Evolutionary conservation across 257 asterid genomes (phyloP).

Genomic region (Echium plantagineum): DNA sequence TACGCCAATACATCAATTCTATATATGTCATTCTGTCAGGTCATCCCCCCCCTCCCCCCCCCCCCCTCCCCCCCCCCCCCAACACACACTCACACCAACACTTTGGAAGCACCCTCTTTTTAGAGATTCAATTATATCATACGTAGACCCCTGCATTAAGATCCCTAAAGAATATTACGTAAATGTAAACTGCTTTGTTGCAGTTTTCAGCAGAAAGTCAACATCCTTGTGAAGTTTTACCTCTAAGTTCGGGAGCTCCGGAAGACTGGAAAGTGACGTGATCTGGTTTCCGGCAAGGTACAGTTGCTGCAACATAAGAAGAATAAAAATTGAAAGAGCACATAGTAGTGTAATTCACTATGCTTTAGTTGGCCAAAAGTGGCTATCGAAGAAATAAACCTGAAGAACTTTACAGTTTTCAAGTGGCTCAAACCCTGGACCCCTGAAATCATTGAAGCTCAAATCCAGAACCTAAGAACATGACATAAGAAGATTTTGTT

Average conservation of each 20-base stretch:
- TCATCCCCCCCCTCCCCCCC: too few relatives aligned
- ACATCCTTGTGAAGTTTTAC: slow-evolving; percentile 30
- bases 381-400: slow-evolving; percentile 31
- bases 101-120: not conserved
- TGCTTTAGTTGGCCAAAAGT: not conserved
- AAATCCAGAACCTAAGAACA: slow-evolving; percentile 83
- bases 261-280: slow-evolving; percentile 88
- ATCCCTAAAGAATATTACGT: too few relatives aligned
- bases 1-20: not conserved
- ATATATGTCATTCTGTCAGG: not conserved
- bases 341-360: not conserved
- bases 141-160: not conserved
- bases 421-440: slow-evolving; percentile 97
- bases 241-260: slow-evolving; percentile 98
- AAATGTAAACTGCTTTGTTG: too few relatives aligned
- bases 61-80: too few relatives aligned
- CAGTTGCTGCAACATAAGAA: slow-evolving; percentile 65
- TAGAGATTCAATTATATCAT: not conserved
- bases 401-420: slow-evolving; percentile 86
- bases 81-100: not conserved
- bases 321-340: slow-evolving; percentile 1
- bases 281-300: slow-evolving; percentile 98
- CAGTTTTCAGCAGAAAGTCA: not conserved
- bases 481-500: slow-evolving; percentile 11
- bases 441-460: slow-evolving; percentile 96